Evolutionary conservation across 106 monocot species (phyloP).

Genomic region (Cymbidium sinense): DNA sequence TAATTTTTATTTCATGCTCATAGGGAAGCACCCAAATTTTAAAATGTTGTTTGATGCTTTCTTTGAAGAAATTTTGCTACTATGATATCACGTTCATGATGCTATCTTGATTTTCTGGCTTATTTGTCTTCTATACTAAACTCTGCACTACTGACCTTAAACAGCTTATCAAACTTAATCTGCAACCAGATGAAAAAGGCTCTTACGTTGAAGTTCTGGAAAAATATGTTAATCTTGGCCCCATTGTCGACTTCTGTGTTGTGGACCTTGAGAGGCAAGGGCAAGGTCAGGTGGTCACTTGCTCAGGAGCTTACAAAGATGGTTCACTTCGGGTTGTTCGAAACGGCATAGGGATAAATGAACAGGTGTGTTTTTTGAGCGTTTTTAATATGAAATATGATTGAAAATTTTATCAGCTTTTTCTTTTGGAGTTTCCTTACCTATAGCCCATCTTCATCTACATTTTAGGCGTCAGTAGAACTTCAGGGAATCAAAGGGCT

Average conservation of each 20-base stretch:
- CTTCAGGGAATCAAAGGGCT: conserved; percentile 98
- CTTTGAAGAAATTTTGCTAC: not conserved
- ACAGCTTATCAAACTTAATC: conserved; percentile 91
- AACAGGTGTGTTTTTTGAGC: conserved; percentile 50
- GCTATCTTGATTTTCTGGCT: not conserved
- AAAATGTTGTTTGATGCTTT: not conserved
- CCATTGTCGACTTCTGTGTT: conserved; percentile 97
- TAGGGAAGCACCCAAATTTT: not conserved
- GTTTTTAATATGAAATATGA: not conserved
- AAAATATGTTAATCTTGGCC: conserved; percentile 93
- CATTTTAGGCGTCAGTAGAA: conserved; percentile 81
- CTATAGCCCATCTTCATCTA: not conserved
- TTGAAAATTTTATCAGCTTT: not conserved
- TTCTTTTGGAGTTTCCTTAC: conserved; percentile 5
- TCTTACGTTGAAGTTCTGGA: conserved; percentile 97
- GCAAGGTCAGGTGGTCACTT: conserved; percentile 97
- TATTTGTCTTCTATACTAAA: conserved; percentile 1
- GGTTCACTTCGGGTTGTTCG: conserved; percentile 93
- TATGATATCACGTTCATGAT: not conserved
- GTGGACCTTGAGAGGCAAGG: conserved; percentile 99
- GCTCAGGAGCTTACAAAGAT: conserved; percentile 97
- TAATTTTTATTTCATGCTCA: not conserved
- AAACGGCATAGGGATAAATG: conserved; percentile 97
- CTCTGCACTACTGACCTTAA: not conserved
- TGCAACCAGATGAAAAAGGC: conserved; percentile 92